Conservation (phyloP, 345 rosid species). For the Ceriops zippeliana region DNA sequence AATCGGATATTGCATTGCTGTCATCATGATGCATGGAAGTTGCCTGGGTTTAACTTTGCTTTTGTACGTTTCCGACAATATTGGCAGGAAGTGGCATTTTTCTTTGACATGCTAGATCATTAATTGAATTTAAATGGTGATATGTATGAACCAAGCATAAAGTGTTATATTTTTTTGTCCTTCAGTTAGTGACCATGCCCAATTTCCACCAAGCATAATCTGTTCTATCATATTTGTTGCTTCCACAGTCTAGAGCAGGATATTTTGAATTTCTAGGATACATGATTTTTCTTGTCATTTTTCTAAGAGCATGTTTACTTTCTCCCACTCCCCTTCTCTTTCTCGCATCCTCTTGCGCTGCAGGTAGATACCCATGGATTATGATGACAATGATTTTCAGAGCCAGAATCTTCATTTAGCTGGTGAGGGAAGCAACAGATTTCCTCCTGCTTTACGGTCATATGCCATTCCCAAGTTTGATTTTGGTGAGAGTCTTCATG, state of each 20-base stretch:
- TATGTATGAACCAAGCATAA: neutral
- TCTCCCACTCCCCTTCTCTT: neutral
- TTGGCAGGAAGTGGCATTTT: neutral
- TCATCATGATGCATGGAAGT: neutral
- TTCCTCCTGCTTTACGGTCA: conserved; percentile 60
- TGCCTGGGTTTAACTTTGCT: neutral
- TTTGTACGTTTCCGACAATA: neutral
- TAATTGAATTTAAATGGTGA: neutral
- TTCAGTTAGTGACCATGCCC: neutral
- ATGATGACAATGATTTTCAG: conserved; percentile 95
- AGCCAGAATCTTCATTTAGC: conserved; percentile 86
- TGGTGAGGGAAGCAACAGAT: conserved; percentile 78
- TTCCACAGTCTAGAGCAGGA: neutral
- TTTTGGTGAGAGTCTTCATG: conserved; percentile 74
- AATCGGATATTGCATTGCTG: neutral
- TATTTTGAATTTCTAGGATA: neutral
- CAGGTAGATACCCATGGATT: conserved; percentile 95
- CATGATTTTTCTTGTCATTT: no score
- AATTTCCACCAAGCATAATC: neutral
- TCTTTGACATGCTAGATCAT: neutral
- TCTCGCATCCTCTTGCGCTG: conserved; percentile 3
- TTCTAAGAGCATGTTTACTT: no score
- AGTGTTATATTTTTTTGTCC: neutral
- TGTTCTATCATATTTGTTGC: neutral
- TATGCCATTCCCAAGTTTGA: conserved; percentile 87